These are phyloP conservation scores for Cladophialophora psammophila DNA, from an alignment of 2,329 filamentous ascomycete species.

Conservation along the genomic window DNA sequence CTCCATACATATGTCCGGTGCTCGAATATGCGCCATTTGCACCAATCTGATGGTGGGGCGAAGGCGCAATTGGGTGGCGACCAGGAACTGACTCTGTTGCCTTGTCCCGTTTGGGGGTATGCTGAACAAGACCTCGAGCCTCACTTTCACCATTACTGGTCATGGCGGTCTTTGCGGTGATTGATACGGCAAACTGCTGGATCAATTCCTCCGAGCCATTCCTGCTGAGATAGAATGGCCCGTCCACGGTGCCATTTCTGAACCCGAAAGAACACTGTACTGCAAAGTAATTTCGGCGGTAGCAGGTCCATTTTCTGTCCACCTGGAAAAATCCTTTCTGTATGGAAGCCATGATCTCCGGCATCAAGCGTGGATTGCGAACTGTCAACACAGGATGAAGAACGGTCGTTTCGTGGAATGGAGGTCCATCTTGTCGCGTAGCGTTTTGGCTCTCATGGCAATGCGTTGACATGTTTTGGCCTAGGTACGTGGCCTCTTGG, in stretches of 20 bases:
- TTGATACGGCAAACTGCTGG: constrained; percentile 79
- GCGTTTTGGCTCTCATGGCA: constrained; percentile 35
- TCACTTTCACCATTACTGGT: constrained; percentile 79
- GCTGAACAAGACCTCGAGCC: constrained; percentile 82
- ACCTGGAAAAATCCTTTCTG: constrained; percentile 88
- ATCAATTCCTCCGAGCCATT: constrained; percentile 63
- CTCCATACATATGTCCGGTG: constrained; percentile 26
- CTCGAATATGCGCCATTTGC: constrained; percentile 28
- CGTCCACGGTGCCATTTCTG: constrained; percentile 63
- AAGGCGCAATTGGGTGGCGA: constrained; percentile 34
- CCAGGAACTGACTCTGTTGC: constrained; percentile 79
- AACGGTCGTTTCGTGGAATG: constrained; percentile 51
- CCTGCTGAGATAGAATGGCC: constrained; percentile 65
- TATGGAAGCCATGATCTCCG: constrained; percentile 79
- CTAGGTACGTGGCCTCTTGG: constrained; percentile 41
- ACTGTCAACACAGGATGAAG: constrained; percentile 48
- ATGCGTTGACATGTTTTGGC: constrained; percentile 29
- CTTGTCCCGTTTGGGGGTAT: constrained; percentile 90
- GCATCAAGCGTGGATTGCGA: constrained; percentile 61
- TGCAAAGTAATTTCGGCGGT: constrained; percentile 88
- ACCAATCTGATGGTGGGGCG: constrained; percentile 19
- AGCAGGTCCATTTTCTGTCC: constrained; percentile 89
- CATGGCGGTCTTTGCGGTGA: constrained; percentile 66
- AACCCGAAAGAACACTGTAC: constrained; percentile 81
- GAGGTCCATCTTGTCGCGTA: constrained; percentile 50